Base-by-base conservation (phyloP, 805 yeast genomes). In the Metschnikowia chrysomelidarum region DNA sequence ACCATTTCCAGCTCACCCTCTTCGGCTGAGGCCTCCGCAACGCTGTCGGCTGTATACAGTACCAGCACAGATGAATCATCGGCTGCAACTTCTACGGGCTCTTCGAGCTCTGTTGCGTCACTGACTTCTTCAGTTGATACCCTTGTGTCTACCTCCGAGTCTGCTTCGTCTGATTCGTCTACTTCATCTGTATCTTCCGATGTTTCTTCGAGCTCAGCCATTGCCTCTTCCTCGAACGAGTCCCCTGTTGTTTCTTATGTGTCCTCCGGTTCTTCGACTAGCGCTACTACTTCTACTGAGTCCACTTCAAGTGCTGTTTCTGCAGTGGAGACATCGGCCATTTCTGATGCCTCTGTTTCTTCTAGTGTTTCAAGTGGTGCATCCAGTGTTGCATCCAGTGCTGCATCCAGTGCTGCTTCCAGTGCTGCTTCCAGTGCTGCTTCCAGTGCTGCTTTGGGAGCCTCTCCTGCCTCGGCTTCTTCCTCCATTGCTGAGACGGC, bases 211-310 rank as follows among this genome's bases (percentile, higher is more conserved):
- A 15, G 32, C 9, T 26, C 25, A 16, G 19, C 32, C 31, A 21
- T 30, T 20, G 27, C 16, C 15, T 36, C 33, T 7, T 12, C 32
- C 16, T n/a, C 40, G 14, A 15, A 32, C 9, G 31, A 23, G 16
- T 14, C 32, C 32, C 16, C 33, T 24, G 24, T 17, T 15, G 36
- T 31, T 20, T 19, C 30, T 4, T 19, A 47, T 14, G 19, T 32
- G 23, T 26, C 38, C 16, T 19, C 36, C n/a, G 24, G 8, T 2
- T 15, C 19, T 7, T 30, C 40, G 21, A 25, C 27, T 9, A 15
- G 24, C 8, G n/a, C 43, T n/a, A 17, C 36, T 19, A 21, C 41
- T 27, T 22, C 38, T 15, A 17, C 38, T 37, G 13, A 38, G 14
- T 19, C 42, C 13, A n/a, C 28, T 27, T 19, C 36, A 3, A 24